A percentile compares a stretch with the other conserved stretches of the same genome.
Evolutionary conservation across 75 land plant species (phyloP).

Genomic region (Picea sitchensis): DNA sequence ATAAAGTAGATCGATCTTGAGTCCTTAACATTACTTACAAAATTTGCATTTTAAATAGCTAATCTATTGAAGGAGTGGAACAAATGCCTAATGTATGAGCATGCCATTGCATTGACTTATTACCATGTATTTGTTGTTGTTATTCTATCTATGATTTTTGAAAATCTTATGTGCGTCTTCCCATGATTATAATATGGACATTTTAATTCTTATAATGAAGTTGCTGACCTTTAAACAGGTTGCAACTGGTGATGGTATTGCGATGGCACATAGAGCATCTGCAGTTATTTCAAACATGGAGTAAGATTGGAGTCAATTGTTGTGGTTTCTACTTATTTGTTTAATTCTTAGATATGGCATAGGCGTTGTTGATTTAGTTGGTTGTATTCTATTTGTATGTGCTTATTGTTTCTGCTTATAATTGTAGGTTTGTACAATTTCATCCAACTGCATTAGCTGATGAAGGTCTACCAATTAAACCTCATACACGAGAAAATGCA

Average conservation of each 20-base stretch:
- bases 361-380: not conserved
- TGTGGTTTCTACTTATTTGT: conserved; percentile 3
- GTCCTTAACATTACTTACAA: not conserved
- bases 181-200: not conserved
- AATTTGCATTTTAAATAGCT: not conserved
- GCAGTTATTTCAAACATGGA: conserved; percentile 99
- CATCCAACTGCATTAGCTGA: conserved; percentile 99
- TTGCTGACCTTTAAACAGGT: conserved; percentile 37
- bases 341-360: not conserved
- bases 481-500: conserved; percentile 79
- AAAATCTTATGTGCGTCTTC: conserved; percentile 5
- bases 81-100: not conserved
- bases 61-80: not conserved
- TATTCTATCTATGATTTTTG: not conserved
- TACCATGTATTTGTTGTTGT: not conserved
- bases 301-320: conserved; percentile 35
- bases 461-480: conserved; percentile 88
- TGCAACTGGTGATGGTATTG: conserved; percentile 98
- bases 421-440: conserved; percentile 91
- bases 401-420: conserved; percentile 5
- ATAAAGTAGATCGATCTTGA: not conserved
- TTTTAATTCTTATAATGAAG: not conserved
- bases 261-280: conserved; percentile 96
- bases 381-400: not conserved
- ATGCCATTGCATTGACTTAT: conserved; percentile 6